Percentiles rank a stretch among this genome's conserved stretches.
These are phyloP conservation scores for Ogataea ganodermae DNA, from an alignment of 805 yeast species.

Conservation along the genomic window DNA sequence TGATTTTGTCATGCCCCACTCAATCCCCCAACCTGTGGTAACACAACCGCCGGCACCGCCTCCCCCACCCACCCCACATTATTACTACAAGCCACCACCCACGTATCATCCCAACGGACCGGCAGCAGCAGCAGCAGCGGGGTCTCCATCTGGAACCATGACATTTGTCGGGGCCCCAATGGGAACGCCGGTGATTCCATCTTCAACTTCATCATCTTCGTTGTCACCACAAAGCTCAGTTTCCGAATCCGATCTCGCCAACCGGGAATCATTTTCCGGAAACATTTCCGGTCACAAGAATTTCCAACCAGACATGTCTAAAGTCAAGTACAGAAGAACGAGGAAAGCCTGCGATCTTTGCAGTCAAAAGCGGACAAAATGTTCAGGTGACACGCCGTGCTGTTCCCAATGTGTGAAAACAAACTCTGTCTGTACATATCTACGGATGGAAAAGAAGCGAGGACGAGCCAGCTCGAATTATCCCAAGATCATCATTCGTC, in stretches of 20 bases:
- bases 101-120: too few relatives aligned
- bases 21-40: background rate
- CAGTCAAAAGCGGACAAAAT: constrained; percentile 47
- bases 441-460: constrained; percentile 45
- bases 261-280: background rate
- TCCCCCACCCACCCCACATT: constrained; percentile 5
- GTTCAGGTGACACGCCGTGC: constrained; percentile 46
- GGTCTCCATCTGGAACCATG: too few relatives aligned
- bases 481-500: constrained; percentile 35
- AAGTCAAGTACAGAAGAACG: constrained; percentile 23
- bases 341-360: constrained; percentile 50
- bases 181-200: too few relatives aligned
- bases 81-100: constrained; percentile 6
- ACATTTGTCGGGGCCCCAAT: background rate
- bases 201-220: constrained; percentile 5
- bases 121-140: too few relatives aligned
- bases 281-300: background rate
- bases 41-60: background rate
- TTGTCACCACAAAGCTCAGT: constrained; percentile 4
- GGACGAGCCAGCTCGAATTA: constrained; percentile 48
- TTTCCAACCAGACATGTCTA: constrained; percentile 4
- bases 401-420: constrained; percentile 44
- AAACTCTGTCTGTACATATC: constrained; percentile 40
- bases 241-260: constrained; percentile 5
- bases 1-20: constrained; percentile 1